Evolutionary conservation across 2,329 filamentous ascomycete genomes (phyloP).

Genomic region (Aspergillus ustus): DNA sequence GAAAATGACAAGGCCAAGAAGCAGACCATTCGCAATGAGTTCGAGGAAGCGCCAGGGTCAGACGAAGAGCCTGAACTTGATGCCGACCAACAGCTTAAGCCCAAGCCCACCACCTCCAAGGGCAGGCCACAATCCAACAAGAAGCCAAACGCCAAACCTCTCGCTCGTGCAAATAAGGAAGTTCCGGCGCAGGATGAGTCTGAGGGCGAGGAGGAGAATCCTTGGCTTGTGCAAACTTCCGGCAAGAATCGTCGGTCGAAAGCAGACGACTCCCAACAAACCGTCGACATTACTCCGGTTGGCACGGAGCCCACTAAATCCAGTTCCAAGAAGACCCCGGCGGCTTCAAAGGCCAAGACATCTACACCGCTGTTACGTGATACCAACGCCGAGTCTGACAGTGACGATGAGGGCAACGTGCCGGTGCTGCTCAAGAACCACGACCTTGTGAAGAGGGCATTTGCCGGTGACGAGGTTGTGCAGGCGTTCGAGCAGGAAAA

Average conservation of each 20-base stretch:
- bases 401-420: slow-evolving; percentile 47
- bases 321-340: slow-evolving; percentile 24
- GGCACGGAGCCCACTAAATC: slow-evolving; percentile 22
- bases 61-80: slow-evolving; percentile 46
- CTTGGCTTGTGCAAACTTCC: slow-evolving; percentile 43
- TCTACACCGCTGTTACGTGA: slow-evolving; percentile 25
- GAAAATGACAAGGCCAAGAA: slow-evolving; percentile 35
- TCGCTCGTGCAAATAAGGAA: slow-evolving; percentile 19
- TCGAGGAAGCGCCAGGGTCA: slow-evolving; percentile 63
- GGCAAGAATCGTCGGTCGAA: slow-evolving; percentile 38
- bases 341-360: slow-evolving; percentile 29
- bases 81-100: slow-evolving; percentile 40
- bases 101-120: slow-evolving; percentile 35
- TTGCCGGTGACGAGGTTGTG: slow-evolving; percentile 84
- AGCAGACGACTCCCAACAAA: slow-evolving; percentile 33
- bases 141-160: slow-evolving; percentile 25
- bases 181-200: slow-evolving; percentile 25
- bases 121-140: slow-evolving; percentile 22
- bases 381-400: slow-evolving; percentile 50
- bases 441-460: slow-evolving; percentile 78
- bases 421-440: slow-evolving; percentile 55
- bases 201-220: slow-evolving; percentile 39
- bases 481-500: slow-evolving; percentile 84
- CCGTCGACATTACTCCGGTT: slow-evolving; percentile 40
- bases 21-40: slow-evolving; percentile 55